These are phyloP conservation scores for Sphaerobolus stellatus DNA, from an alignment of 1,284 basidiomycete species.

Conservation along the genomic window DNA sequence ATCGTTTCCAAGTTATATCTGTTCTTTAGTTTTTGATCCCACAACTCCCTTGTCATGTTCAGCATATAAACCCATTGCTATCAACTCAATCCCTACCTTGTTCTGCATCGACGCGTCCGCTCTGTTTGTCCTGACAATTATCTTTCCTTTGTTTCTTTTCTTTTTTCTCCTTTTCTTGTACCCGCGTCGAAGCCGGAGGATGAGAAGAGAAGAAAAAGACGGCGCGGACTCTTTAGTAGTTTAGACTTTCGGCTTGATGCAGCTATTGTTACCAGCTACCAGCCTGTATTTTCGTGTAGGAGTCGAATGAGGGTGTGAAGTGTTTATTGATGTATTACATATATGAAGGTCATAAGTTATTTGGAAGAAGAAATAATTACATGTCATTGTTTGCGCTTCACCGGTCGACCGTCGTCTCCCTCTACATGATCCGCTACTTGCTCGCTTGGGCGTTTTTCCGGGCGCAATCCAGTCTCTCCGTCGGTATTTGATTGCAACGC, in stretches of 20 bases:
- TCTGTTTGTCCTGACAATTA: too few species aligned
- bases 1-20: slow-evolving; percentile 1
- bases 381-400: slow-evolving; percentile 7
- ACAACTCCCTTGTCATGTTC: too few species aligned
- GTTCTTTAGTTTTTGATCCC: too few species aligned
- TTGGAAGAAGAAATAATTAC: too few species aligned
- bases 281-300: too few species aligned
- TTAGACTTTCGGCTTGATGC: too few species aligned
- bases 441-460: slow-evolving; percentile 11
- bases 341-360: too few species aligned
- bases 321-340: too few species aligned
- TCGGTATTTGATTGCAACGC: slow-evolving; percentile 40
- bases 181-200: not conserved
- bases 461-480: not conserved
- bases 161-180: slow-evolving; percentile 5
- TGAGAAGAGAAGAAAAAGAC: not conserved
- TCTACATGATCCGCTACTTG: slow-evolving; percentile 7
- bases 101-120: slow-evolving; percentile 21
- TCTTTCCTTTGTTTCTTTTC: too few species aligned
- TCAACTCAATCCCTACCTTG: not conserved
- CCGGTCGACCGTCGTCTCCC: slow-evolving; percentile 6
- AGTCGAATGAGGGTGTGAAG: too few species aligned
- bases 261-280: not conserved
- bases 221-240: slow-evolving; percentile 9
- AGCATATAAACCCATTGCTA: not conserved